A percentile compares a stretch with the other conserved stretches of the same genome.
These are phyloP conservation scores for Cladophialophora yegresii DNA, from an alignment of 2,329 filamentous ascomycete species.

Conservation along the genomic window DNA sequence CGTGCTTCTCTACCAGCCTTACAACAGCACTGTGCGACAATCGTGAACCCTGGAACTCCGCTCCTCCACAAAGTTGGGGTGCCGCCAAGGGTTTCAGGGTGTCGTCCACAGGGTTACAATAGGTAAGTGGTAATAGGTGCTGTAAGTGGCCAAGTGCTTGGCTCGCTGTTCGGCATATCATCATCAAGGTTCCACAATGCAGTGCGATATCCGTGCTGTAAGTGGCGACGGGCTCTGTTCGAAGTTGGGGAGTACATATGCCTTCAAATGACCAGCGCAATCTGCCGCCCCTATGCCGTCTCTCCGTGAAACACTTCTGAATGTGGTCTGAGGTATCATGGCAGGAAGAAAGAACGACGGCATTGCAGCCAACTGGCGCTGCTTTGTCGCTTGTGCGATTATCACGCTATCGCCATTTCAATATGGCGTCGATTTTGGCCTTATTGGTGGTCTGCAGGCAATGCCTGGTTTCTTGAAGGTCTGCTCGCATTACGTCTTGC, in stretches of 20 bases:
- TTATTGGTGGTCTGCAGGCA: constrained; percentile 39
- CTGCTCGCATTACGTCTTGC: neutral
- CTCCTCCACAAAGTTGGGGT: constrained; percentile 10
- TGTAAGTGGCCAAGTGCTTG: constrained; percentile 6
- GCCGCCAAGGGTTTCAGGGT: neutral
- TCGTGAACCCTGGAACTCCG: constrained; percentile 2
- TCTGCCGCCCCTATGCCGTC: neutral
- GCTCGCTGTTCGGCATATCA: constrained; percentile 16
- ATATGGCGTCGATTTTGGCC: constrained; percentile 39
- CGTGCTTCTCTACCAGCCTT: neutral
- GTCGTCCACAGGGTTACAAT: neutral
- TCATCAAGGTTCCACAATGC: neutral
- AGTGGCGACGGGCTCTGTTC: neutral
- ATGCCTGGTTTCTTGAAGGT: constrained; percentile 39
- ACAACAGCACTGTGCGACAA: neutral
- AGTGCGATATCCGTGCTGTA: neutral
- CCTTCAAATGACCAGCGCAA: neutral
- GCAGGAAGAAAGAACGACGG: constrained; percentile 5
- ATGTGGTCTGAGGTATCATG: neutral
- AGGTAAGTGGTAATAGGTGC: constrained; percentile 7
- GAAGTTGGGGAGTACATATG: neutral
- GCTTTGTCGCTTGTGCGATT: constrained; percentile 18
- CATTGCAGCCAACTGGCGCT: constrained; percentile 21
- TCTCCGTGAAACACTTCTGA: neutral
- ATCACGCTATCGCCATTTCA: constrained; percentile 34